Conservation (phyloP, 2,329 filamentous ascomycete species). For the Fusarium sp. region DNA sequence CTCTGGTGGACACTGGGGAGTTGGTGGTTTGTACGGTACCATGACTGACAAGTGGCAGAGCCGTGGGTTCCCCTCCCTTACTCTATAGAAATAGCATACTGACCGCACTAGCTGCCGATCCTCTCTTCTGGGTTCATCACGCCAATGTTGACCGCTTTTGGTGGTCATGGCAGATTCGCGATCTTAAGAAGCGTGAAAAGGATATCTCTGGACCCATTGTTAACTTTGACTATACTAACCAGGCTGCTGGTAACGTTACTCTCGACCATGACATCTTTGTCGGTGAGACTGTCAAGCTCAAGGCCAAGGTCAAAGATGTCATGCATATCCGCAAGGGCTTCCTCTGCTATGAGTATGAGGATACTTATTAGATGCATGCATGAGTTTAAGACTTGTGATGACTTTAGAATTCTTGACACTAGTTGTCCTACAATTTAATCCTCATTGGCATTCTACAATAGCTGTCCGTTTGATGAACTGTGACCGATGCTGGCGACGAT, state of each 20-base stretch:
- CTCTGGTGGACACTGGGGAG: conserved; percentile 42
- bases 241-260: conserved; percentile 16
- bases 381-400: not conserved
- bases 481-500: not conserved
- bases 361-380: not conserved
- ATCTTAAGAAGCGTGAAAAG: conserved; percentile 19
- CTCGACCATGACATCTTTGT: conserved; percentile 6
- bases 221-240: conserved; percentile 29
- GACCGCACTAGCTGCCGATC: conserved; percentile 32
- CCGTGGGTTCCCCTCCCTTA: not conserved
- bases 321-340: conserved; percentile 27
- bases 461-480: not conserved
- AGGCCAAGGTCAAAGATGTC: conserved; percentile 21
- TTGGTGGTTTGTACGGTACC: conserved; percentile 49
- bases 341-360: conserved; percentile 26
- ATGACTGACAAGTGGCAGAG: conserved; percentile 37
- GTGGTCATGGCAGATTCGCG: conserved; percentile 36
- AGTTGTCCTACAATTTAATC: not conserved
- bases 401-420: not conserved
- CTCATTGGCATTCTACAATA: not conserved
- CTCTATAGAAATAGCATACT: not conserved
- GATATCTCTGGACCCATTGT: conserved; percentile 31
- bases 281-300: conserved; percentile 11
- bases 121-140: conserved; percentile 49
- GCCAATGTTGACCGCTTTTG: conserved; percentile 48